Evolutionary conservation across 2,329 filamentous ascomycete genomes (phyloP).

Genomic region (Fusarium robinianum): DNA sequence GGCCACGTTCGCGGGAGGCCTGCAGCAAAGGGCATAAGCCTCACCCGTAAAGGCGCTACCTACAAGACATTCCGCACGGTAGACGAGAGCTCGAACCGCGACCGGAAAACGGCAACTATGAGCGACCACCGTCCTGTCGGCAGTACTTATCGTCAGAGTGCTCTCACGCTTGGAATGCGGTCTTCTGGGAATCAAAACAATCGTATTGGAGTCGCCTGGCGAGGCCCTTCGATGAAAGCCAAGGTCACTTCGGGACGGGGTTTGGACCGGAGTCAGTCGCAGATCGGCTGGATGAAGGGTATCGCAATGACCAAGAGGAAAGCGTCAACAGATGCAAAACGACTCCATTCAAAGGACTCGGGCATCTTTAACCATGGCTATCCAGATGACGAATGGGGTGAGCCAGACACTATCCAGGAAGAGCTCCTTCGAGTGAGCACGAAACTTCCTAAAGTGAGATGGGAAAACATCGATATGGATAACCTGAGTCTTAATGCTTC

Average conservation of each 20-base stretch:
- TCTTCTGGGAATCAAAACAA: conserved; percentile 38
- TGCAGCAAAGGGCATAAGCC: conserved; percentile 65
- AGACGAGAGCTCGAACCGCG: conserved; percentile 60
- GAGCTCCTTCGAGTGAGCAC: conserved; percentile 66
- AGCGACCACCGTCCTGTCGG: conserved; percentile 59
- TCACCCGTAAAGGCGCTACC: conserved; percentile 80
- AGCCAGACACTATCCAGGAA: conserved; percentile 66
- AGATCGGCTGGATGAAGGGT: conserved; percentile 72
- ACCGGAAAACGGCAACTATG: conserved; percentile 65
- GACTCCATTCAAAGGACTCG: conserved; percentile 58
- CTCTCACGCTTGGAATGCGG: conserved; percentile 51
- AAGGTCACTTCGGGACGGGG: conserved; percentile 49
- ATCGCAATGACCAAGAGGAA: conserved; percentile 66
- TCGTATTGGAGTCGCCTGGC: conserved; percentile 51
- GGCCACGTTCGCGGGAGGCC: conserved; percentile 73
- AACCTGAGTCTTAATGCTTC: conserved; percentile 62
- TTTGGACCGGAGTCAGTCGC: conserved; percentile 55
- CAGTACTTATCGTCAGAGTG: conserved; percentile 49
- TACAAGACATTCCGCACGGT: conserved; percentile 86
- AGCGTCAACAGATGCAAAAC: conserved; percentile 46
- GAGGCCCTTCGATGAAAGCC: conserved; percentile 63
- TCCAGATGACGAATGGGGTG: conserved; percentile 61
- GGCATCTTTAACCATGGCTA: conserved; percentile 56
- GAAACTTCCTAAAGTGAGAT: conserved; percentile 66
- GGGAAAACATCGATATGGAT: conserved; percentile 68